Conservation (phyloP, 1,139 yeast genomes). For the Yamadazyma triangularis region DNA sequence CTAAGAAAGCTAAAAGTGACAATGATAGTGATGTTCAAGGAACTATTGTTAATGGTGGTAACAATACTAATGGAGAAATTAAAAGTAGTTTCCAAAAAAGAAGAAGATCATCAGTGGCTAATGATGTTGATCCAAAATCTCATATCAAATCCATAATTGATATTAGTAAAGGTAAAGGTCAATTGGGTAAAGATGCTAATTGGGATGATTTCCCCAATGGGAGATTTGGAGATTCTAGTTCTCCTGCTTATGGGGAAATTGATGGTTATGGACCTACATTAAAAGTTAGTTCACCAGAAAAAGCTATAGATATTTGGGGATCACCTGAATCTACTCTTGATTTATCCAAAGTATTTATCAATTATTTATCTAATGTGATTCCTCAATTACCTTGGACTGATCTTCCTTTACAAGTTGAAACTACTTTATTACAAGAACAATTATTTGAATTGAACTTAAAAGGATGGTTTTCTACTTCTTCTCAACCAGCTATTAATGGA, state of each 20-base stretch:
- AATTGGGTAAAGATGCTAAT: slow-evolving; percentile 84
- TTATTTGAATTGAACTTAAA: slow-evolving; percentile 69
- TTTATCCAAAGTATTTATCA: slow-evolving; percentile 62
- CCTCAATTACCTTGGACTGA: slow-evolving; percentile 92
- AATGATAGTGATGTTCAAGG: slow-evolving; percentile 26
- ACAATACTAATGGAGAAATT: slow-evolving; percentile 35
- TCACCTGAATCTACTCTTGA: slow-evolving; percentile 63
- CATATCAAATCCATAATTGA: slow-evolving; percentile 59
- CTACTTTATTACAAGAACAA: slow-evolving; percentile 89
- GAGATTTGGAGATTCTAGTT: slow-evolving; percentile 93
- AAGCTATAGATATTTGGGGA: slow-evolving; percentile 81
- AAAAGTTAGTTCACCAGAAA: slow-evolving; percentile 62
- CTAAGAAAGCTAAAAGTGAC: slow-evolving; percentile 1
- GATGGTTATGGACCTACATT: slow-evolving; percentile 95
- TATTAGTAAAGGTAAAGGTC: slow-evolving; percentile 80
- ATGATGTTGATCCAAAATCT: slow-evolving; percentile 37
- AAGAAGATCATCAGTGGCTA: slow-evolving; percentile 42
- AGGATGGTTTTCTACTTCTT: slow-evolving; percentile 84
- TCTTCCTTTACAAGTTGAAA: slow-evolving; percentile 78
- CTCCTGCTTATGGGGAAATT: slow-evolving; percentile 97
- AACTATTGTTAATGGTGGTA: slow-evolving; percentile 43
- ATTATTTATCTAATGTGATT: slow-evolving; percentile 71
- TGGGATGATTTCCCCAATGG: slow-evolving; percentile 99
- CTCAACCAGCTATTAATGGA: slow-evolving; percentile 91
- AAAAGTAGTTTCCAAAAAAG: slow-evolving; percentile 32